Evolutionary conservation across 164 flowering plant species (phyloP).

Genomic region (Annona squamosa): DNA sequence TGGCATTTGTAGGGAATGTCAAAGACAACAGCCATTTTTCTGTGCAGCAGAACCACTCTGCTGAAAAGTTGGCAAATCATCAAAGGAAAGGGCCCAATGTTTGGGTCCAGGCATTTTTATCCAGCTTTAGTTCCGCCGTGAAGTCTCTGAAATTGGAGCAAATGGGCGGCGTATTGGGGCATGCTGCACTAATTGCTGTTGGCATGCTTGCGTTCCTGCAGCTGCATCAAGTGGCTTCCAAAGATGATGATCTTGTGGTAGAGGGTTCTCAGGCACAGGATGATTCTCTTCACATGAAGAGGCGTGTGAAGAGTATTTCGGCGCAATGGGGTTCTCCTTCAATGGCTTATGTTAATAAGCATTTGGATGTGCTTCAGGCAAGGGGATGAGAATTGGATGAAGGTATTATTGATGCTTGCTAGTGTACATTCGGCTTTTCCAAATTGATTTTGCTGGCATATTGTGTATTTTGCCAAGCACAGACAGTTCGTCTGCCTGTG

Average conservation of each 20-base stretch:
- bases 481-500: too few species aligned
- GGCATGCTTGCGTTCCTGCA: constrained; percentile 59
- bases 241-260: constrained; percentile 2
- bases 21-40: constrained; percentile 38
- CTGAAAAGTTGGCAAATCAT: constrained; percentile 16
- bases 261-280: constrained; percentile 16
- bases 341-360: too few species aligned
- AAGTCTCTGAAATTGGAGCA: constrained; percentile 49
- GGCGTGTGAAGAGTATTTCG: constrained; percentile 3
- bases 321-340: constrained; percentile 1
- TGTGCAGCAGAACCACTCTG: constrained; percentile 11
- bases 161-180: constrained; percentile 62
- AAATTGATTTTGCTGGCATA: too few species aligned
- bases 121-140: constrained; percentile 50
- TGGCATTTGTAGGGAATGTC: constrained; percentile 77
- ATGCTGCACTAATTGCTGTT: constrained; percentile 68
- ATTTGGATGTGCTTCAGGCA: too few species aligned
- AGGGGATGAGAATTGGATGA: too few species aligned
- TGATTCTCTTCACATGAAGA: constrained; percentile 7
- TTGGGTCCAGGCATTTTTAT: constrained; percentile 18
- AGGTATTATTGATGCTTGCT: too few species aligned
- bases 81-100: constrained; percentile 37
- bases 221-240: constrained; percentile 19
- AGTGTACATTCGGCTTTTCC: too few species aligned
- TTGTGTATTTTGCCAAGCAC: too few species aligned